phyloP scores from a whole-genome alignment of 2,329 filamentous ascomycete genomes.

The Fusarium marasasianum region DNA sequence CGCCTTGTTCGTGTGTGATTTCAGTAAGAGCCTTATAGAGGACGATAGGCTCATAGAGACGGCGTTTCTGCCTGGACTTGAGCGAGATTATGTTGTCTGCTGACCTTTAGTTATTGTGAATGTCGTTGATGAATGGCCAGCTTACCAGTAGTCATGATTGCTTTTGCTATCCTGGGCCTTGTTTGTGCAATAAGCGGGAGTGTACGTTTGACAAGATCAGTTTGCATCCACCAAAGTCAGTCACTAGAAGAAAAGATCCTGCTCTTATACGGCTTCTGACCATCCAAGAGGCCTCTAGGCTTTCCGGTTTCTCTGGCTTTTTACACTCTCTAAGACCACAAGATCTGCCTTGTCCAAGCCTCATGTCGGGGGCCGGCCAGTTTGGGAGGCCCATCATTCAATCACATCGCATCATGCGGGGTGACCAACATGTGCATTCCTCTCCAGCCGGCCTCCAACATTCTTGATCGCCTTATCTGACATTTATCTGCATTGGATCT shows the following conservation, averaged over 20 bases:
- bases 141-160: constrained; percentile 15
- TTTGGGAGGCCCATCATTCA: constrained; percentile 36
- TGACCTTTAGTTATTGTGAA: rapidly evolving
- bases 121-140: rapidly evolving
- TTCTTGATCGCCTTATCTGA: background rate
- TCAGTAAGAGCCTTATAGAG: constrained; percentile 39
- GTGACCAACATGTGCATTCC: constrained; percentile 8
- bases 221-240: background rate
- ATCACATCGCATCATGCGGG: constrained; percentile 31
- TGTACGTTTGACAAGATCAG: background rate
- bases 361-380: constrained; percentile 22
- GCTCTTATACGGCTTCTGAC: background rate
- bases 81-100: background rate
- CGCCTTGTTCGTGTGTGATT: constrained; percentile 17
- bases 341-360: constrained; percentile 19
- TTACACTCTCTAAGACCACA: background rate
- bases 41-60: constrained; percentile 45
- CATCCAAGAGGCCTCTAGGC: too few relatives aligned
- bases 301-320: background rate
- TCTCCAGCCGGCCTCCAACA: constrained; percentile 1
- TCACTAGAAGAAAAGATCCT: background rate
- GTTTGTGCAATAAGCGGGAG: background rate
- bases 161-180: background rate
- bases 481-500: background rate
- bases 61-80: constrained; percentile 31